phyloP scores from a whole-genome alignment of 2,329 filamentous ascomycete species.

The Verticillium dahliae region DNA sequence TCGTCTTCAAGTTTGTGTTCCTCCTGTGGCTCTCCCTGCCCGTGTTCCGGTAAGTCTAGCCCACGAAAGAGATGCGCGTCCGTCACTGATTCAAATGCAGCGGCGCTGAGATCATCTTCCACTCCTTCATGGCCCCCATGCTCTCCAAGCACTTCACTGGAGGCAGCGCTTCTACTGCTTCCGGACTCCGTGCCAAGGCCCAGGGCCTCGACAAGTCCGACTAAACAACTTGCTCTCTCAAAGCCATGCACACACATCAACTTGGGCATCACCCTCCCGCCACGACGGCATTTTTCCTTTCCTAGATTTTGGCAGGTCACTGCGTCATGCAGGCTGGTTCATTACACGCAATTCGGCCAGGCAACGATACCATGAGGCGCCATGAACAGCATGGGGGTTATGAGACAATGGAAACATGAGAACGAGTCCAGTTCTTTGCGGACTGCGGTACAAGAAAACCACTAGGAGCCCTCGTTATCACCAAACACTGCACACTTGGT shows the following conservation, averaged over 20 bases:
- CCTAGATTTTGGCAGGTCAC: not conserved
- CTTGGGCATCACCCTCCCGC: not conserved
- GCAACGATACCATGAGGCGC: not conserved
- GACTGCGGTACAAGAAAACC: not conserved
- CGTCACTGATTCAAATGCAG: slow-evolving; percentile 38
- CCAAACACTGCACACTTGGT: not conserved
- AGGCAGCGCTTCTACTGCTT: slow-evolving; percentile 61
- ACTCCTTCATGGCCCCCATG: slow-evolving; percentile 86
- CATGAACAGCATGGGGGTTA: not conserved
- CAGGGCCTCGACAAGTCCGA: slow-evolving; percentile 68
- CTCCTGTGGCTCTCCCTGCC: slow-evolving; percentile 97
- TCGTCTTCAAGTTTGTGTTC: slow-evolving; percentile 97
- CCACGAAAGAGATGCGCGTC: not conserved
- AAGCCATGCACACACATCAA: not conserved
- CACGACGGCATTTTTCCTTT: not conserved
- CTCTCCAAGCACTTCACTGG: slow-evolving; percentile 84
- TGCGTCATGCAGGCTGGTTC: not conserved
- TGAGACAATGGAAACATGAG: not conserved
- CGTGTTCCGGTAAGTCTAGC: slow-evolving; percentile 71
- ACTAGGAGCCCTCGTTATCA: not conserved
- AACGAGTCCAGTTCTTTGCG: not conserved
- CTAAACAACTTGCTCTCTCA: slow-evolving; percentile 32
- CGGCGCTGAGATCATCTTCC: slow-evolving; percentile 94
- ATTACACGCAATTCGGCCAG: not conserved
- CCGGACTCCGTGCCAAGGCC: slow-evolving; percentile 83